These are phyloP conservation scores for Fusarium brachygibbosum DNA, from an alignment of 2,329 filamentous ascomycete genomes.

Conservation along the genomic window DNA sequence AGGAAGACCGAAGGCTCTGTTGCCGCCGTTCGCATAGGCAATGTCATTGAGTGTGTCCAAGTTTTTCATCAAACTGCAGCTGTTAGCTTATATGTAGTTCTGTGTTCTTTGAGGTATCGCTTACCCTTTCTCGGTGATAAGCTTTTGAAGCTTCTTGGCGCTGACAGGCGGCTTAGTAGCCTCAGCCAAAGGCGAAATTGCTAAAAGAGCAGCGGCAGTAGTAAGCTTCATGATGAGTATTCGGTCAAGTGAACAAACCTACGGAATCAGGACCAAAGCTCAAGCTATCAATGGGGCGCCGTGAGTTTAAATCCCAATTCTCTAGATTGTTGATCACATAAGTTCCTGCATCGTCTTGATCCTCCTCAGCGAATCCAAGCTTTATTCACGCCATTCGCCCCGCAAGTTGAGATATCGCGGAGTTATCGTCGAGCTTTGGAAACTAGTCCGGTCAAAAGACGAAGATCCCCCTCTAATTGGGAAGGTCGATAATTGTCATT, in stretches of 20 bases:
- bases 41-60: conserved; percentile 49
- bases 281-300: neutral
- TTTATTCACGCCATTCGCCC: conserved; percentile 35
- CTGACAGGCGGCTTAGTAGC: conserved; percentile 42
- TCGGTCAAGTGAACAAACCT: neutral
- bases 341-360: conserved; percentile 4
- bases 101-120: rapidly evolving
- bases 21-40: conserved; percentile 52
- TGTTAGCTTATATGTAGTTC: neutral
- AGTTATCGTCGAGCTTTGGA: conserved; percentile 24
- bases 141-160: conserved; percentile 45
- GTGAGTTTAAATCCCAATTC: neutral
- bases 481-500: conserved; percentile 32
- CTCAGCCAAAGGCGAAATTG: conserved; percentile 37
- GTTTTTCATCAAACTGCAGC: conserved; percentile 43
- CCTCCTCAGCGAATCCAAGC: neutral
- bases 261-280: rapidly evolving
- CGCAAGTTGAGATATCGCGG: conserved; percentile 30
- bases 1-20: conserved; percentile 51
- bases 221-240: conserved; percentile 38
- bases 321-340: neutral
- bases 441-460: conserved; percentile 18
- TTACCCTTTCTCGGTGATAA: conserved; percentile 45
- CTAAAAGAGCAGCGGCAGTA: conserved; percentile 45
- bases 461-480: conserved; percentile 30